Evolutionary conservation across 805 yeast species (phyloP).

Genomic region (Saccharomycopsis sp.): DNA sequence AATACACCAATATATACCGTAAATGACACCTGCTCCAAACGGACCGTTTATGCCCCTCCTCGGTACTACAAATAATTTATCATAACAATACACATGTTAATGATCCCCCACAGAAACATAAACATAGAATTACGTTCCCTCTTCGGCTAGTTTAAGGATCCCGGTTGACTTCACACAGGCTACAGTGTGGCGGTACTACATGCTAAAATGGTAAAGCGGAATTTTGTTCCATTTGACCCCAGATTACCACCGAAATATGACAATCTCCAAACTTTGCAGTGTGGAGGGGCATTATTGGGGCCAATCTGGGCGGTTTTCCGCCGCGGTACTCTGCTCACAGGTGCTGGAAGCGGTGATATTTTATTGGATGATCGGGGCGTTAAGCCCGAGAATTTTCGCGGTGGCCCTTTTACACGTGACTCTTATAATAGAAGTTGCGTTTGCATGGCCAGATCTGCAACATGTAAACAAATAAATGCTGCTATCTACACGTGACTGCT

Average conservation of each 20-base stretch:
- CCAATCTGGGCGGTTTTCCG: neutral
- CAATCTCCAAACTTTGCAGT: neutral
- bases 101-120: too few species aligned
- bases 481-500: neutral
- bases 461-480: neutral
- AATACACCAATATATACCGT: neutral
- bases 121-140: too few species aligned
- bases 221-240: constrained; percentile 2
- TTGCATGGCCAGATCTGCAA: too few species aligned
- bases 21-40: neutral
- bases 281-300: neutral
- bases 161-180: too few species aligned
- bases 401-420: too few species aligned
- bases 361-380: neutral
- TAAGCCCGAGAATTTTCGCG: neutral
- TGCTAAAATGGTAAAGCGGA: neutral
- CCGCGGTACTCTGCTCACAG: neutral
- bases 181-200: neutral
- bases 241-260: neutral
- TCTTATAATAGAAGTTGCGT: too few species aligned
- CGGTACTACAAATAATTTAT: too few species aligned
- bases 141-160: too few species aligned
- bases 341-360: neutral
- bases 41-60: neutral
- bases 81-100: too few species aligned